phyloP scores from a whole-genome alignment of 2,329 filamentous ascomycete species.

The Lachnellula hyalina region DNA sequence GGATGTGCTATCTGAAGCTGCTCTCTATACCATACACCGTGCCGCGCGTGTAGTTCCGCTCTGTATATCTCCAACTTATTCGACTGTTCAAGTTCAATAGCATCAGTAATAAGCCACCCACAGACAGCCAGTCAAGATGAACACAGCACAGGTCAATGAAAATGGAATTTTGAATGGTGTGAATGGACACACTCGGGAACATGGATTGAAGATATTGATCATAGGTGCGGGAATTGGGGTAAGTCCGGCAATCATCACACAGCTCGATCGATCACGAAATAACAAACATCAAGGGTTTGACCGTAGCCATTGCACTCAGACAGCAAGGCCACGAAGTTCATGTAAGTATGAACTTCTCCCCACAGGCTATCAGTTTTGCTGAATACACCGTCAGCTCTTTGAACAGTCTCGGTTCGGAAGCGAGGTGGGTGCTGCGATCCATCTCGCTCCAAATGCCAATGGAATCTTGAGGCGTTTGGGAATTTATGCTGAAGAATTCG shows the following conservation, averaged over 20 bases:
- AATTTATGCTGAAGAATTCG: constrained; percentile 35
- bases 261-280: neutral
- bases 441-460: constrained; percentile 57
- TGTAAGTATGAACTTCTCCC: constrained; percentile 3
- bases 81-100: neutral
- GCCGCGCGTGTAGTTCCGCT: neutral
- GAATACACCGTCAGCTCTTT: constrained; percentile 37
- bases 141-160: neutral
- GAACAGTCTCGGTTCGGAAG: constrained; percentile 52
- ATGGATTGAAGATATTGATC: constrained; percentile 13
- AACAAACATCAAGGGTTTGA: constrained; percentile 35
- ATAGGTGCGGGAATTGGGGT: constrained; percentile 40
- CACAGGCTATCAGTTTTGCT: neutral
- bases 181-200: neutral
- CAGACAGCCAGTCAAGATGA: neutral
- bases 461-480: constrained; percentile 46
- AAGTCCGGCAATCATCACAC: neutral
- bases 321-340: constrained; percentile 18
- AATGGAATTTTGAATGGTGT: neutral
- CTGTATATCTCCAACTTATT: neutral
- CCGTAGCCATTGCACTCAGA: constrained; percentile 41
- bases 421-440: constrained; percentile 57
- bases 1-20: neutral
- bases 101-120: neutral
- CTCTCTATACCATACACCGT: neutral